Conservation (phyloP, 768 basidiomycete species). For the Amanita subjunquillea region DNA sequence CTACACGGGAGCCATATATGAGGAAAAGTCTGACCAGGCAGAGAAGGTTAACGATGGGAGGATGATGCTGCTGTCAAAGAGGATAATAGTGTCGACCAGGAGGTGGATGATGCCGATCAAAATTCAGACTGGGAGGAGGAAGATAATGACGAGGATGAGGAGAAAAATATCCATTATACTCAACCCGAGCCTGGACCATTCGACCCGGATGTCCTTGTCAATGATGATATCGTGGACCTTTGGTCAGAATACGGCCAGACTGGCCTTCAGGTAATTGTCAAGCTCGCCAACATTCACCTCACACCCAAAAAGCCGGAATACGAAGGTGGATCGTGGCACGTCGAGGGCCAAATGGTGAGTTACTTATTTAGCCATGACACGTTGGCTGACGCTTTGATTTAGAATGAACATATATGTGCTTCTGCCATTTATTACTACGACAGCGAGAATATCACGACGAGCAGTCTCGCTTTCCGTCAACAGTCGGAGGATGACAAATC, state of each 20-base stretch:
- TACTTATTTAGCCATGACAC: too few species aligned
- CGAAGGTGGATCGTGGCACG: slow-evolving; percentile 22
- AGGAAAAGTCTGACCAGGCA: too few species aligned
- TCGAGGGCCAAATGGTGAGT: slow-evolving; percentile 12
- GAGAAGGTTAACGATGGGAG: too few species aligned
- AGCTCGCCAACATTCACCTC: slow-evolving; percentile 21
- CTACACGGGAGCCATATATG: too few species aligned
- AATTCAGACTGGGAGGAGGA: too few species aligned
- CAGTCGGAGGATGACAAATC: background rate
- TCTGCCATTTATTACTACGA: slow-evolving; percentile 13
- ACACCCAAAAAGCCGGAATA: too few species aligned
- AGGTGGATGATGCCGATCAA: too few species aligned
- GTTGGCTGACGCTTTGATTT: background rate
- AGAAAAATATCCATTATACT: too few species aligned
- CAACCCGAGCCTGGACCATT: background rate
- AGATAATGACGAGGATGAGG: too few species aligned
- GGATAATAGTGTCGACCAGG: too few species aligned
- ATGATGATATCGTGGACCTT: background rate
- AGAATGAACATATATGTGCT: slow-evolving; percentile 5
- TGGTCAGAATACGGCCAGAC: background rate
- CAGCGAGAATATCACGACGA: slow-evolving; percentile 20
- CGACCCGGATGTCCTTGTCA: too few species aligned
- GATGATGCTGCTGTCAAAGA: too few species aligned
- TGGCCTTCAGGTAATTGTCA: slow-evolving; percentile 22
- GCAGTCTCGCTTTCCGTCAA: slow-evolving; percentile 20